Percentiles rank a stretch among this genome's conserved stretches.
Evolutionary conservation across 495 filamentous ascomycete genomes (phyloP).

Genomic region (Niebla homalea): DNA sequence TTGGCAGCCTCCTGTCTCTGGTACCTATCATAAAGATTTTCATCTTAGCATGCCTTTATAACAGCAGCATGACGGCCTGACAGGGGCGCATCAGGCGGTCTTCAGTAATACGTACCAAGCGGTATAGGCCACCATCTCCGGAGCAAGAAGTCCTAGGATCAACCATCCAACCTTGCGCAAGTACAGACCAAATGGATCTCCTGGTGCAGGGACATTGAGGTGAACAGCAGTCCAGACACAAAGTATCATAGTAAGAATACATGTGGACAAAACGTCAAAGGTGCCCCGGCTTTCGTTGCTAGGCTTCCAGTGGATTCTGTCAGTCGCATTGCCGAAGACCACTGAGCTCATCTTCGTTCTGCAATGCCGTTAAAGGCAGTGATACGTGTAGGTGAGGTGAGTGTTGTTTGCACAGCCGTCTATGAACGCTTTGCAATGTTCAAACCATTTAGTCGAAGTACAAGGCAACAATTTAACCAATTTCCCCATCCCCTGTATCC

Average conservation of each 20-base stretch:
- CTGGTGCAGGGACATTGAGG: conserved; percentile 21
- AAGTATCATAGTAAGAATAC: conserved; percentile 24
- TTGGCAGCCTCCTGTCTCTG: not conserved
- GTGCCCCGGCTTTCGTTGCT: conserved; percentile 21
- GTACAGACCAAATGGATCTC: not conserved
- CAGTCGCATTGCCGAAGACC: conserved; percentile 3
- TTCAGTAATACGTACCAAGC: conserved; percentile 12
- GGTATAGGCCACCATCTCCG: conserved; percentile 21
- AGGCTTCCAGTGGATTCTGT: conserved; percentile 8
- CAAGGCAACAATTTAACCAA: too few relatives aligned
- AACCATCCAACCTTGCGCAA: conserved; percentile 20
- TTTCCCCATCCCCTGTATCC: too few relatives aligned
- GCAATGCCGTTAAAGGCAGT: too few relatives aligned
- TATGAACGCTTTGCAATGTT: not conserved
- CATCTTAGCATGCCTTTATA: too few relatives aligned
- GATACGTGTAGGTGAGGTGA: too few relatives aligned
- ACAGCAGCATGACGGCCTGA: too few relatives aligned
- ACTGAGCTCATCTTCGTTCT: conserved; percentile 4
- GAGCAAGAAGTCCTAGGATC: conserved; percentile 20
- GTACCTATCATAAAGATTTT: not conserved
- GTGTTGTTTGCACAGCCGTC: too few relatives aligned
- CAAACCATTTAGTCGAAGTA: too few relatives aligned
- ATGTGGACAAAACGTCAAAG: conserved; percentile 23
- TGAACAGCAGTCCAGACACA: conserved; percentile 35
- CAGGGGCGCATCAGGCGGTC: too few relatives aligned